Base-by-base conservation (phyloP, 2,329 filamentous ascomycete species). In the Ascochyta pisi region DNA sequence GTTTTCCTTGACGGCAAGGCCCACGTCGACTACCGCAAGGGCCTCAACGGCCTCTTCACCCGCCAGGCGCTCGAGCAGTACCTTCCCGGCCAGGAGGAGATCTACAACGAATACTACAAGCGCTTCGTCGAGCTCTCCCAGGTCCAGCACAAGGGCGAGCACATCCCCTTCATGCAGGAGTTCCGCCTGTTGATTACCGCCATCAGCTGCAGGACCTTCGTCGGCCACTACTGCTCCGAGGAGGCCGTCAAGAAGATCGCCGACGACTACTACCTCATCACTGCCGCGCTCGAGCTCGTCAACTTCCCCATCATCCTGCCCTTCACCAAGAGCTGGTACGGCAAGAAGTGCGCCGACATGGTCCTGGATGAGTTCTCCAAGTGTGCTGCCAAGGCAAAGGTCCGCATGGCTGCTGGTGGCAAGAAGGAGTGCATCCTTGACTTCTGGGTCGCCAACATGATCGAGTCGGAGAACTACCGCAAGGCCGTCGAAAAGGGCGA, bases 21-120 rank as follows among this genome's bases (percentile, higher is more conserved):
- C 35, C 95, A 99, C 70, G 91, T 96, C 65, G 95, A 98, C 71
- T 99, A 95, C 80, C 93, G 95, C 75, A 98, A 97, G 82, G 95
- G 95, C 49, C 83, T 99, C 65, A 98, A 97, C 76, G 89, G 89
- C 55, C 85, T 98, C 26, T 99, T 99, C 82, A 98, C 94, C 40
- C 91, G 92, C 73, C 87, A 90, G 74, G 92, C 94, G 19, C 86
- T 99, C 70, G 89, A 92, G 67, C 83, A 82, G 67, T 99, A 98
- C 77, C 86, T 99, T 43, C 95, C 94, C 38, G 90, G 91, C 43
- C 91, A 97, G 80, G 91, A 97, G 78, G 90, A 92, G 70, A 90
- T 96, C 44, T 97, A 96, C 81, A 88, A 91, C 76, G 82, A 83
- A 53, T 97, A 96, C 81, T 96, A 96, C 76, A 82, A 89, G 71